Evolutionary conservation across 805 yeast species (phyloP), one percentile per base, ranked within the genome.

Genomic region (Kodamaea nitidulidarum): DNA sequence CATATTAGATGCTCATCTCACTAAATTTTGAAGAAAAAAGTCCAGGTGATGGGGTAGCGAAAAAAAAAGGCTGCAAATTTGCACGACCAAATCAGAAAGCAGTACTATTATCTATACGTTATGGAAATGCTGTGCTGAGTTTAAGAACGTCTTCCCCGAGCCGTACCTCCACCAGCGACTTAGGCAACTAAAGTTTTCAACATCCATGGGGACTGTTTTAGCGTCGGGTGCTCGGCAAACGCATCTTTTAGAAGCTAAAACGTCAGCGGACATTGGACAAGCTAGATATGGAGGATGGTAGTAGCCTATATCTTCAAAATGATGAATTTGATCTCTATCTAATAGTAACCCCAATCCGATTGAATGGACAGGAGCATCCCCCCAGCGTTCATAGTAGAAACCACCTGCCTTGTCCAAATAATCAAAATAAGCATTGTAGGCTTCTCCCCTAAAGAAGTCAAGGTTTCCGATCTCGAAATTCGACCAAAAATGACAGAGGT

Each of bases 101-200:
- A 12, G n/a, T 27, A 17, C 25, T 24, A 35, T 24, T 20, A 28
- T 12, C 24, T 34, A 38, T 7, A 21, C 6, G 17, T 37, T 32
- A 9, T 22, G 12, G 3, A 29, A 30, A 36, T 47, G 48, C 31
- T 49, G 60, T 14, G 55, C 50, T 39, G 73, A 80, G 43, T 75
- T 73, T 25, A 79, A 44, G 48, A 81, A 80, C 2, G 52, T 56
- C 50, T 79, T 80, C 1, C 86, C 84, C 2, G 77, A 67, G 7
- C 84, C 83, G 45, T 66, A 67, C 49, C 77, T 77, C 95, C 95
- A 84, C 90, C 90, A 84, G 44, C 80, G 69, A 22, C 76, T 67
- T 33, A 84, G 56, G 60, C 95, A 84, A 50, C 90, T 82, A 46
- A 73, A 76, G 4, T 75, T 56, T 43, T 69, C 54, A n/a, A 69